Base-by-base conservation (phyloP, 345 rosid genomes). In the Ceriops decandra region DNA sequence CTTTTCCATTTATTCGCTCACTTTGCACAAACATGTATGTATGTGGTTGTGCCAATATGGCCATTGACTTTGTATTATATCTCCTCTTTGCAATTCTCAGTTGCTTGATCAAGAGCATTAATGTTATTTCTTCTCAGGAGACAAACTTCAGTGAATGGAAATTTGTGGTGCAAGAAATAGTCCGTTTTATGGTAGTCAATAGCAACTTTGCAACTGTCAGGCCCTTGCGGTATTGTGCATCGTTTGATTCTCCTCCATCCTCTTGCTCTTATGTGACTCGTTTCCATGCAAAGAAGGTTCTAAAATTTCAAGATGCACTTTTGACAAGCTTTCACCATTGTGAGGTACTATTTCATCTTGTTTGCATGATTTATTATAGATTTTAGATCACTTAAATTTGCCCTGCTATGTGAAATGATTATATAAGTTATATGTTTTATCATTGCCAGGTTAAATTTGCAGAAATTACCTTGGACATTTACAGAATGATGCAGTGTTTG, bases 401-500 rank as follows among this genome's bases (percentile, higher is more conserved):
- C 27, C 47, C 17, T 47, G 53, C 15, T 33, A 71, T 22, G 16
- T 24, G 27, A 16, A 46, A 33, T 66, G 4, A 30, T 70, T 38
- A 32, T 28, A 68, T 58, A 57, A 60, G 57, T 64, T 66, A 5
- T 6, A 24, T 72, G 63, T 36, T 31, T 68, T 77, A 54, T 35
- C 64, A 52, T 69, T 71, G 76, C 66, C 85, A 91, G 99, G 99
- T 90, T 63, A 91, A 91, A 77, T 95, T 85, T 79, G 98, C 98
- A 22, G 98, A 95, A 83, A 81, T 91, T 76, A 92, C 96, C 32
- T 72, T 95, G 82, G 99, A 95, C 79, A 78, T 88, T 24, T 84
- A 85, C 70, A 85, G 99, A 71, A 95, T 90, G 98, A 74, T 95
- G 85, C 99, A 95, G 66, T 91, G 92, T 80, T 76, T 95, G 82